These are phyloP conservation scores for Pterocarpus macrocarpus DNA, from an alignment of 306 rosid genomes.

Conservation along the genomic window DNA sequence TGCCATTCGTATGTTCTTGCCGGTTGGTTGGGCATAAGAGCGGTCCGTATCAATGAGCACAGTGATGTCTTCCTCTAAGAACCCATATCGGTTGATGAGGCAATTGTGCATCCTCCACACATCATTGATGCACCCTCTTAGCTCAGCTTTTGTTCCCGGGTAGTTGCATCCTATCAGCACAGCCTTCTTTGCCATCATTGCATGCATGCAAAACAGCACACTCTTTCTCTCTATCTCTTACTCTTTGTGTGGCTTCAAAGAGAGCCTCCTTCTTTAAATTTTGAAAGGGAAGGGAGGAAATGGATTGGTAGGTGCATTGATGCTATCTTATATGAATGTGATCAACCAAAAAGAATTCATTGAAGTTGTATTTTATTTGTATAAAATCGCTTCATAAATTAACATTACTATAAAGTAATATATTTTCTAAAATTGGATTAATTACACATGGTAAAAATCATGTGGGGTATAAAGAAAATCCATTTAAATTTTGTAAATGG, in stretches of 20 bases:
- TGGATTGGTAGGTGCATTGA: not conserved
- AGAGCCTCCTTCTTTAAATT: not conserved
- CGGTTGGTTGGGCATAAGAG: conserved; percentile 68
- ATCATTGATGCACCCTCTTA: conserved; percentile 84
- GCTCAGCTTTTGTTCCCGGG: conserved; percentile 77
- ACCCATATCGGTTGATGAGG: conserved; percentile 65
- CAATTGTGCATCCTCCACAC: conserved; percentile 67
- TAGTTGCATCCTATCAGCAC: conserved; percentile 87
- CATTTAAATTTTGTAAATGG: not conserved
- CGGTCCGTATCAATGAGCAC: conserved; percentile 67
- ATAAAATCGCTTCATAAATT: not conserved
- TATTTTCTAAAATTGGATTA: not conserved
- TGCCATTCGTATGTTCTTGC: conserved; percentile 66
- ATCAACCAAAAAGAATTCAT: not conserved
- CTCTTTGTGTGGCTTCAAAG: not conserved
- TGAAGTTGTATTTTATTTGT: not conserved
- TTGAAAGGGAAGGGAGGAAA: not conserved
- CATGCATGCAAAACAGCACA: not conserved
- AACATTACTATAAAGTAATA: not conserved
- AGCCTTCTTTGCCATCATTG: conserved; percentile 83
- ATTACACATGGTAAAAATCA: not conserved
- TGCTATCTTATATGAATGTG: not conserved
- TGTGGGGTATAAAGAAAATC: not conserved
- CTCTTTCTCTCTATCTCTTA: not conserved
- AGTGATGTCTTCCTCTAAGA: conserved; percentile 59